A percentile compares a stretch with the other conserved stretches of the same genome.
phyloP scores from a whole-genome alignment of 1,284 basidiomycete genomes.

The Trichosporon coremiiforme region DNA sequence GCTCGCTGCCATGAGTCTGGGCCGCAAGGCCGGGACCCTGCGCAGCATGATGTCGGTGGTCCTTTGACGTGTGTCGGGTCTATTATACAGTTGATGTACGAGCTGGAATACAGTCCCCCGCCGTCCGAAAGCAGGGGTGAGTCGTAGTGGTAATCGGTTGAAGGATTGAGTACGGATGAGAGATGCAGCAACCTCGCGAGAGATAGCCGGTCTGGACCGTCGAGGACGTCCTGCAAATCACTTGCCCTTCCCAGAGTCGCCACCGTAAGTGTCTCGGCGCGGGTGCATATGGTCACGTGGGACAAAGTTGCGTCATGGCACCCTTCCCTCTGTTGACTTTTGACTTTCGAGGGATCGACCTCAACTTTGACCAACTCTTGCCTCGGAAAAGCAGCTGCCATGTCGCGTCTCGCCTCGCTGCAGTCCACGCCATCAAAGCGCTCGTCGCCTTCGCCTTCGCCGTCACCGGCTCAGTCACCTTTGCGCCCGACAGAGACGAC shows the following conservation, averaged over 20 bases:
- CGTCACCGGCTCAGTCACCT: constrained; percentile 37
- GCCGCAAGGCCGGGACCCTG: constrained; percentile 29
- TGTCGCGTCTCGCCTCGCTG: constrained; percentile 33
- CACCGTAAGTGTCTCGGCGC: constrained; percentile 18
- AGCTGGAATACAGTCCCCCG: not conserved
- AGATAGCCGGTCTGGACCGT: constrained; percentile 10
- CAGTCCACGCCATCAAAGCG: constrained; percentile 58
- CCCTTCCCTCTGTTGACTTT: constrained; percentile 8
- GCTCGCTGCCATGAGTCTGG: constrained; percentile 23
- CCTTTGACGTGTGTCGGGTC: not conserved
- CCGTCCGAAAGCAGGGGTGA: not conserved
- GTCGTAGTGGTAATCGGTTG: not conserved
- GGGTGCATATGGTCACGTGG: constrained; percentile 3
- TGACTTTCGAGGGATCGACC: not conserved
- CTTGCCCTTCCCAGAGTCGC: constrained; percentile 11
- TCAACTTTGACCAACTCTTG: not conserved
- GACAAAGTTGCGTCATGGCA: constrained; percentile 4
- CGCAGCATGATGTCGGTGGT: constrained; percentile 23
- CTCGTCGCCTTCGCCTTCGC: constrained; percentile 55
- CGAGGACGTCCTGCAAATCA: constrained; percentile 7
- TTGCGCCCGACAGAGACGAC: constrained; percentile 41
- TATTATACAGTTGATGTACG: not conserved
- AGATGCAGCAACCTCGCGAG: not conserved
- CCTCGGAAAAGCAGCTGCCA: not conserved
- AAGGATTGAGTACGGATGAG: constrained; percentile 1